A percentile compares a stretch with the other conserved stretches of the same genome.
These are phyloP conservation scores for Septoria petroselini DNA, from an alignment of 2,329 filamentous ascomycete species.

Conservation along the genomic window DNA sequence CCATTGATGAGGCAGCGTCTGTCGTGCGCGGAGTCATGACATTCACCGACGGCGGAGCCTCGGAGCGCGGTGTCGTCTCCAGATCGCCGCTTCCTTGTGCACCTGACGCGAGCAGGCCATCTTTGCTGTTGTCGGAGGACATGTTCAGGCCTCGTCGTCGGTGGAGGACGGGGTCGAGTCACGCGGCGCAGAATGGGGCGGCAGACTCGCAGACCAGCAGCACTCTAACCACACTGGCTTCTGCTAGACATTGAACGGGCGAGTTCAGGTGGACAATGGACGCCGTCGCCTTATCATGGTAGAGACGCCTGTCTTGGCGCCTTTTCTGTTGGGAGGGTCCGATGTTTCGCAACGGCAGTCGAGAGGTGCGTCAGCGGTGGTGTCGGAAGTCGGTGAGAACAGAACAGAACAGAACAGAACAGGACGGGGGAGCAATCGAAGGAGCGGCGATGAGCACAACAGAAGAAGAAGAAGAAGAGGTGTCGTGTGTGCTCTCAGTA, in stretches of 20 bases:
- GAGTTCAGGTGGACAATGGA: slow-evolving; percentile 11
- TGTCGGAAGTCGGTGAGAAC: not conserved
- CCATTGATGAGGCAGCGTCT: slow-evolving; percentile 13
- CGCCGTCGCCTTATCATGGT: slow-evolving; percentile 26
- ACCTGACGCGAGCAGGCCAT: too few relatives aligned
- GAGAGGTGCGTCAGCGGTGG: slow-evolving; percentile 2
- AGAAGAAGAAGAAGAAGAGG: not conserved
- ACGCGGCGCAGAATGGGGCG: slow-evolving; percentile 10
- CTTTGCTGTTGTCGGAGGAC: slow-evolving; percentile 11
- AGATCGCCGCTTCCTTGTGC: slow-evolving; percentile 32
- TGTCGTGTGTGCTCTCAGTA: not conserved
- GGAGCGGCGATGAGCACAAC: too few relatives aligned
- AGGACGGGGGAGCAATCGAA: too few relatives aligned
- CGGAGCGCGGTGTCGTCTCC: slow-evolving; percentile 43
- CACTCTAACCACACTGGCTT: slow-evolving; percentile 33
- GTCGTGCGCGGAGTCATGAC: slow-evolving; percentile 25
- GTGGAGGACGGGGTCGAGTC: not conserved
- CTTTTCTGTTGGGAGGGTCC: slow-evolving; percentile 19
- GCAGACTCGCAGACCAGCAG: slow-evolving; percentile 12
- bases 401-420: too few relatives aligned
- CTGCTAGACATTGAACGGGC: slow-evolving; percentile 33
- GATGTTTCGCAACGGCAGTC: not conserved
- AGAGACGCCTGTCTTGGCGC: slow-evolving; percentile 17
- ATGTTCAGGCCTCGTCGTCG: slow-evolving; percentile 6
- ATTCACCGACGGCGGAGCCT: slow-evolving; percentile 37